phyloP scores from a whole-genome alignment of 2,329 filamentous ascomycete genomes.

The Clarireedia homoeocarpa region DNA sequence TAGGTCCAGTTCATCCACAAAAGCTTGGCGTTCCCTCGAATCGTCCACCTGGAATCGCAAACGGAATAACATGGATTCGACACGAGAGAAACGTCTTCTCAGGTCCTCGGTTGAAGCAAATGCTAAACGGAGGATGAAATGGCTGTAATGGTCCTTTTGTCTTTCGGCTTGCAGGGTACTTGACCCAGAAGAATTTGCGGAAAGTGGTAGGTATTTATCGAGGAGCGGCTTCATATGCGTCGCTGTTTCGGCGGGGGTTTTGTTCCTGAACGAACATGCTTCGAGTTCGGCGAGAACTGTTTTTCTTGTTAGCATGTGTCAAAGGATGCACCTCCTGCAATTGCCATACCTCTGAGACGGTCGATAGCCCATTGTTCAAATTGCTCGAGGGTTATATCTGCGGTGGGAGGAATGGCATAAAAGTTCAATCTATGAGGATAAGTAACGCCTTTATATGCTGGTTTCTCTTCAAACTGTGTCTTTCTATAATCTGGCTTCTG shows the following conservation, averaged over 20 bases:
- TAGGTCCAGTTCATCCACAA: slow-evolving; percentile 69
- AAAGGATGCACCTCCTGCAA: slow-evolving; percentile 24
- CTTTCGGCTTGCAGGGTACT: slow-evolving; percentile 61
- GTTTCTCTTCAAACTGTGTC: slow-evolving; percentile 65
- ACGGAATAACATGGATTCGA: slow-evolving; percentile 85
- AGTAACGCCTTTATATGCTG: slow-evolving; percentile 60
- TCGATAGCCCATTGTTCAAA: slow-evolving; percentile 99
- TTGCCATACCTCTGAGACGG: slow-evolving; percentile 61
- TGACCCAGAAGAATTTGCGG: slow-evolving; percentile 60
- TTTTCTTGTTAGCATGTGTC: slow-evolving; percentile 16
- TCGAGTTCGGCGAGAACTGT: slow-evolving; percentile 81
- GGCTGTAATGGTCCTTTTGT: slow-evolving; percentile 93
- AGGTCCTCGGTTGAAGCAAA: slow-evolving; percentile 90
- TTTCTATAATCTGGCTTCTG: slow-evolving; percentile 74
- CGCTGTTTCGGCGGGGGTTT: slow-evolving; percentile 70
- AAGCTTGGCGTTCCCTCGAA: slow-evolving; percentile 60
- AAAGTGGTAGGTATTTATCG: slow-evolving; percentile 77
- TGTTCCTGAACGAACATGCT: slow-evolving; percentile 92
- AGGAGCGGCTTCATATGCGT: slow-evolving; percentile 79
- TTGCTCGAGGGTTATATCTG: slow-evolving; percentile 91
- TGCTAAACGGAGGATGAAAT: slow-evolving; percentile 91
- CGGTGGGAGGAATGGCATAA: slow-evolving; percentile 79
- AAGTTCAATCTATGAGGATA: slow-evolving; percentile 90
- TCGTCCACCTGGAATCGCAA: slow-evolving; percentile 75
- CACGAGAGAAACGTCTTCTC: slow-evolving; percentile 72